A percentile compares a stretch with the other conserved stretches of the same genome.
Evolutionary conservation across 768 basidiomycete genomes (phyloP).

Genomic region (Phaeotremella skinneri): DNA sequence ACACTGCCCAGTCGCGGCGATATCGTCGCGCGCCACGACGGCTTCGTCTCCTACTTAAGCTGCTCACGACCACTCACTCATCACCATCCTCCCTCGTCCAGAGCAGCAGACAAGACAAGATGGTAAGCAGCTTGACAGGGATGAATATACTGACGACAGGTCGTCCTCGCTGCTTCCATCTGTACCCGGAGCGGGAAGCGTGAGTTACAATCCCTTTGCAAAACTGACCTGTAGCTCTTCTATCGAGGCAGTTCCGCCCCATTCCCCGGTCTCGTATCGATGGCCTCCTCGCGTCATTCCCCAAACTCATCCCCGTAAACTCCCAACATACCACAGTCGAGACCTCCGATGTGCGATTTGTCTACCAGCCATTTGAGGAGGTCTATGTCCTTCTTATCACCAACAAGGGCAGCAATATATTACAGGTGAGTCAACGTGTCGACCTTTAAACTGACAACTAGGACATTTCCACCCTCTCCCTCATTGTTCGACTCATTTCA

Average conservation of each 20-base stretch:
- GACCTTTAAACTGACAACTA: conserved; percentile 15
- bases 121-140: not conserved
- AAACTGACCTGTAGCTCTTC: conserved; percentile 63
- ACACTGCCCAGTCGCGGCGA: not conserved
- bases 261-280: conserved; percentile 91
- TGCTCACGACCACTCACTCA: conserved; percentile 8
- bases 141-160: conserved; percentile 22
- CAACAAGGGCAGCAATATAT: conserved; percentile 97
- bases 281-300: conserved; percentile 92
- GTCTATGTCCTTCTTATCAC: conserved; percentile 96
- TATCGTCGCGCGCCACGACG: not conserved
- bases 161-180: conserved; percentile 50
- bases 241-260: conserved; percentile 87
- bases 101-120: conserved; percentile 3
- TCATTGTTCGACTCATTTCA: conserved; percentile 89
- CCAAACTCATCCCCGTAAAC: conserved; percentile 90
- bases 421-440: conserved; percentile 58
- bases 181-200: conserved; percentile 51
- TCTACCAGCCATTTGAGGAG: conserved; percentile 94
- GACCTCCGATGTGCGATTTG: conserved; percentile 90
- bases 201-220: conserved; percentile 22
- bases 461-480: conserved; percentile 93
- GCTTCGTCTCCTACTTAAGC: conserved; percentile 18
- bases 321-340: conserved; percentile 96
- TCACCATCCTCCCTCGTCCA: conserved; percentile 22